A percentile compares a stretch with the other conserved stretches of the same genome.
Evolutionary conservation across 192 early-diverging fungal genomes (phyloP).

Genomic region (Piromyces finnis): DNA sequence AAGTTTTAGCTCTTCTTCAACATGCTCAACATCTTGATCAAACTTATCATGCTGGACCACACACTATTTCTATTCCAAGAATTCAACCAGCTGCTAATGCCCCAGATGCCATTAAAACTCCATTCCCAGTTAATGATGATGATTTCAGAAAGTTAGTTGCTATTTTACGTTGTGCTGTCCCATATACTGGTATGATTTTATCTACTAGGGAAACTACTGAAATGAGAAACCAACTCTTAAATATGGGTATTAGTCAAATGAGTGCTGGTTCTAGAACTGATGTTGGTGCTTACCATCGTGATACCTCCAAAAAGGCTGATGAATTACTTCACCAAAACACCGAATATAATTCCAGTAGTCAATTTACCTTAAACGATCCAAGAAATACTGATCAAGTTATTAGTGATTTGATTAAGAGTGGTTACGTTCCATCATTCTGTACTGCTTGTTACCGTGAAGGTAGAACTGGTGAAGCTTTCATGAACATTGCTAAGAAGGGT

Average conservation of each 20-base stretch:
- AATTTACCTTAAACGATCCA: not conserved
- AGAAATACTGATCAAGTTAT: not conserved
- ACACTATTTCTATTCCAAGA: not conserved
- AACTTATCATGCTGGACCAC: not conserved
- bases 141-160: not conserved
- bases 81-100: not conserved
- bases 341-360: not conserved
- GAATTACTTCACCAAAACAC: not conserved
- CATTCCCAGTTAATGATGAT: not conserved
- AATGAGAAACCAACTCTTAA: not conserved
- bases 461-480: not conserved
- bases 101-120: not conserved
- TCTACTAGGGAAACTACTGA: not conserved
- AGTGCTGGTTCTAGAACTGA: not conserved
- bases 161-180: not conserved
- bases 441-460: not conserved
- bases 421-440: not conserved
- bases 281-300: not conserved
- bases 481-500: not conserved
- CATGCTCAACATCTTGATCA: not conserved
- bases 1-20: not conserved
- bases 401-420: not conserved
- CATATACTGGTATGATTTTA: not conserved
- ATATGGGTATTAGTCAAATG: not conserved
- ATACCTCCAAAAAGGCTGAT: not conserved